Evolutionary conservation across 345 rosid genomes (phyloP).

Genomic region (Clausena lansium): DNA sequence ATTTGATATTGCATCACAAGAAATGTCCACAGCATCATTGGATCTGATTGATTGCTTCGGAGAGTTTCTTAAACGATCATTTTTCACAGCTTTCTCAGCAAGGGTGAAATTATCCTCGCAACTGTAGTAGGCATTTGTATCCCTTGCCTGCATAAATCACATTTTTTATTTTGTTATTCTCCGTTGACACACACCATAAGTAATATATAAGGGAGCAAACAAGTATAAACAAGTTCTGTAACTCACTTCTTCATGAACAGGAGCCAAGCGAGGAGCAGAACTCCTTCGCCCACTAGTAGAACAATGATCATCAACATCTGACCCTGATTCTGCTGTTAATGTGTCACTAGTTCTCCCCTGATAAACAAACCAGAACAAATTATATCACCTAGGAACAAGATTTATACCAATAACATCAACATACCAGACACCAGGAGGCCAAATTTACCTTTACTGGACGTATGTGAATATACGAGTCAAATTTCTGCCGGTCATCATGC

Average conservation of each 20-base stretch:
- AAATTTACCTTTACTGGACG: conserved; percentile 50
- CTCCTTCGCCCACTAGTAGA: conserved; percentile 42
- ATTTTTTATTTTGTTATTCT: background rate
- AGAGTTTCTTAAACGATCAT: conserved; percentile 32
- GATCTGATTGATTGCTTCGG: conserved; percentile 26
- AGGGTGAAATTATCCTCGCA: conserved; percentile 54
- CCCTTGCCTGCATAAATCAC: conserved; percentile 49
- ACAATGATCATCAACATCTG: conserved; percentile 56
- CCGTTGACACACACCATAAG: background rate
- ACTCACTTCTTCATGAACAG: conserved; percentile 71
- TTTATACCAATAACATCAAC: background rate
- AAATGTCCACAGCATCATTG: conserved; percentile 17
- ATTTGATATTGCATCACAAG: conserved; percentile 20
- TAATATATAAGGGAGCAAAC: background rate
- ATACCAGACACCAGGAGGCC: background rate
- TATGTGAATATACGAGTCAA: conserved; percentile 47
- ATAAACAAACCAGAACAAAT: conserved; percentile 6
- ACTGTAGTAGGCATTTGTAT: conserved; percentile 64
- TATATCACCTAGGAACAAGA: conserved; percentile 7
- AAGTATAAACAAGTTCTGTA: conserved; percentile 7
- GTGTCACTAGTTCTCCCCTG: conserved; percentile 59
- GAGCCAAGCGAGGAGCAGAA: conserved; percentile 41
- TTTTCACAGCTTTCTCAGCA: conserved; percentile 34
- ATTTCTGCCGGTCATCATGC: conserved; percentile 41
- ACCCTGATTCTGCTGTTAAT: conserved; percentile 56